These are phyloP conservation scores for Colletotrichum gigasporum DNA, from an alignment of 2,329 filamentous ascomycete genomes.

Conservation along the genomic window DNA sequence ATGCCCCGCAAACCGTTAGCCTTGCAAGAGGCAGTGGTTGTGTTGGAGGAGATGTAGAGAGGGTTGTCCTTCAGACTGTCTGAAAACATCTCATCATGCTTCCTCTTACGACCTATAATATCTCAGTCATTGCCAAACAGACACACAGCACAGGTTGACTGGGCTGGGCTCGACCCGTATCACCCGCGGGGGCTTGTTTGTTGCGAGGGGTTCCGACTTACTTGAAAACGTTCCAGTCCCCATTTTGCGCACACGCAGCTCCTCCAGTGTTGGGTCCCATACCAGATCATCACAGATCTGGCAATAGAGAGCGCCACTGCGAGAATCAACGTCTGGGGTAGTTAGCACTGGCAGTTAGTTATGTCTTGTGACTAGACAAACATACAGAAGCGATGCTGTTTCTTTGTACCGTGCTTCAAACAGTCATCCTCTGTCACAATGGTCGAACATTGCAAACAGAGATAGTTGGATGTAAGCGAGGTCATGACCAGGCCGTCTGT, in stretches of 20 bases:
- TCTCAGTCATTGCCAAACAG: background rate
- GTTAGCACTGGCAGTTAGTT: constrained; percentile 36
- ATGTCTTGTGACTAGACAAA: constrained; percentile 6
- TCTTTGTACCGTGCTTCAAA: constrained; percentile 73
- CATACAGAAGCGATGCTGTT: constrained; percentile 78
- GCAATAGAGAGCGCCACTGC: constrained; percentile 79
- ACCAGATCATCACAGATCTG: constrained; percentile 85
- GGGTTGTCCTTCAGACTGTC: constrained; percentile 77
- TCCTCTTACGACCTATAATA: constrained; percentile 72
- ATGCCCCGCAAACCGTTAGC: constrained; percentile 90
- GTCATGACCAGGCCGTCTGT: constrained; percentile 66
- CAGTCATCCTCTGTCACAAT: constrained; percentile 74
- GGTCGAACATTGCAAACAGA: constrained; percentile 77
- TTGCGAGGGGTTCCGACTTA: constrained; percentile 46
- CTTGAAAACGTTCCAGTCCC: constrained; percentile 73
- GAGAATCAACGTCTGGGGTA: constrained; percentile 76
- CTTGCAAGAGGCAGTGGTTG: constrained; percentile 81
- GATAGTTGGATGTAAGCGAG: constrained; percentile 73
- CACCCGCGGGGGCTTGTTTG: background rate
- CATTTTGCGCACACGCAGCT: constrained; percentile 75
- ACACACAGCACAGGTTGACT: too few species aligned
- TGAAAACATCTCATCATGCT: constrained; percentile 75
- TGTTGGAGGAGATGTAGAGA: constrained; percentile 80
- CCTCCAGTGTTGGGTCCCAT: constrained; percentile 83
- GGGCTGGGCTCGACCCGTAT: too few species aligned